phyloP scores from a whole-genome alignment of 768 basidiomycete genomes.

The Lentinula raphanica region DNA sequence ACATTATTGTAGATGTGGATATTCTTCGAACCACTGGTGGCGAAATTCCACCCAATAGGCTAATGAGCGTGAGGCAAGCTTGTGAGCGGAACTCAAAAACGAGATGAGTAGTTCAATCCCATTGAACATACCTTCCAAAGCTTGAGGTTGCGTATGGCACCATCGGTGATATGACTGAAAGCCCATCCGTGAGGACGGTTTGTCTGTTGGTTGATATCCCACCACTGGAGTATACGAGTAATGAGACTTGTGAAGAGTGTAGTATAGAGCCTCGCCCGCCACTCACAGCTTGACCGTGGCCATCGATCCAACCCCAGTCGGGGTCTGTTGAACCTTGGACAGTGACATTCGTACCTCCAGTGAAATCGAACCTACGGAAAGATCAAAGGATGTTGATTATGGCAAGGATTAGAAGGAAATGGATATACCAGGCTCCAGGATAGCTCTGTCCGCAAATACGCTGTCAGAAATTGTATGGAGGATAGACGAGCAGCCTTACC shows the following conservation, averaged over 20 bases:
- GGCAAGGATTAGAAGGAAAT: background rate
- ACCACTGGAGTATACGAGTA: conserved; percentile 39
- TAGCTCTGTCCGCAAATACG: conserved; percentile 26
- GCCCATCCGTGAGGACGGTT: conserved; percentile 53
- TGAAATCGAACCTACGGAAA: conserved; percentile 44
- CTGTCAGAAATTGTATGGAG: background rate
- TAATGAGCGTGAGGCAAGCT: conserved; percentile 14
- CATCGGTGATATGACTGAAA: conserved; percentile 48
- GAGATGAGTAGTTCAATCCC: background rate
- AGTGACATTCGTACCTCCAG: conserved; percentile 53
- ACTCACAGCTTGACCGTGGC: conserved; percentile 48
- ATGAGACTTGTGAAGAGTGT: too few relatives aligned
- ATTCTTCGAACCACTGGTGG: conserved; percentile 42
- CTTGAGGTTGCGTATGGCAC: conserved; percentile 55
- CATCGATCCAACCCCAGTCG: conserved; percentile 62
- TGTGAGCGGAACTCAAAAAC: background rate
- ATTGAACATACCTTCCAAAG: conserved; percentile 43
- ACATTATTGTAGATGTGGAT: conserved; percentile 50
- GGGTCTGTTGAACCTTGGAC: conserved; percentile 50
- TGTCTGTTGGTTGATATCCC: conserved; percentile 46
- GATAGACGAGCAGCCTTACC: conserved; percentile 23
- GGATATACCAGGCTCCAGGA: conserved; percentile 37
- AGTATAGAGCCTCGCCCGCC: background rate
- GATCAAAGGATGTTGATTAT: background rate
- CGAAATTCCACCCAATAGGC: conserved; percentile 59